phyloP scores from a whole-genome alignment of 495 filamentous ascomycete species.

The Xylaria venustula region DNA sequence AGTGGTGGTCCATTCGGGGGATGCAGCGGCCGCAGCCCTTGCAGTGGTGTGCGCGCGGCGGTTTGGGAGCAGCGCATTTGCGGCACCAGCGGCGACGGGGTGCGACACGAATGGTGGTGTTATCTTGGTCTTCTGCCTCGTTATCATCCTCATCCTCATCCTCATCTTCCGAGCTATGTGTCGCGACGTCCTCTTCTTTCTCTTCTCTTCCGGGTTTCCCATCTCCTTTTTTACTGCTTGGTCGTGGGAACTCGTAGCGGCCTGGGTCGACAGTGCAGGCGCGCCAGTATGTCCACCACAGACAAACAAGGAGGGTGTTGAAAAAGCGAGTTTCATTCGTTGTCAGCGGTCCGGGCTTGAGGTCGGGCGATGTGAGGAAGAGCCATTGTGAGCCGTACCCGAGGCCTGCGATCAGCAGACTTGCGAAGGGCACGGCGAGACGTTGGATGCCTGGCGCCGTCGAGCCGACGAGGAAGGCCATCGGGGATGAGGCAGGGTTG shows the following conservation, averaged over 20 bases:
- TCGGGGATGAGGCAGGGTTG: background rate
- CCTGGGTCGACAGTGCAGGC: slow-evolving; percentile 80
- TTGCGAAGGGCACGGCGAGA: slow-evolving; percentile 68
- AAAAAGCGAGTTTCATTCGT: slow-evolving; percentile 61
- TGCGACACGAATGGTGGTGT: slow-evolving; percentile 16
- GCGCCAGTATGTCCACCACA: slow-evolving; percentile 78
- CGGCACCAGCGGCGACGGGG: slow-evolving; percentile 65
- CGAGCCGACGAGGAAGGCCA: slow-evolving; percentile 31
- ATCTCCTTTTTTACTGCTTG: slow-evolving; percentile 5
- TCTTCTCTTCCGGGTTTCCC: slow-evolving; percentile 14
- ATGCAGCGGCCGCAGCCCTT: slow-evolving; percentile 85
- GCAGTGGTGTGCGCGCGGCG: slow-evolving; percentile 90
- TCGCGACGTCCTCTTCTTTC: background rate
- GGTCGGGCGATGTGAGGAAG: slow-evolving; percentile 58
- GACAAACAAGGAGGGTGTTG: slow-evolving; percentile 68
- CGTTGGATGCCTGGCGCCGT: slow-evolving; percentile 32
- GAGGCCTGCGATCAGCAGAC: slow-evolving; percentile 69
- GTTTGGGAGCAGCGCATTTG: slow-evolving; percentile 80
- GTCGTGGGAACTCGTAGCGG: slow-evolving; percentile 40
- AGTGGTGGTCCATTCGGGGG: slow-evolving; percentile 98
- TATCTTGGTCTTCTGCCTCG: slow-evolving; percentile 6
- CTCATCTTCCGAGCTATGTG: slow-evolving; percentile 14
- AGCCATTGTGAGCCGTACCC: slow-evolving; percentile 82
- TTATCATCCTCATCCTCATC: slow-evolving; percentile 6
- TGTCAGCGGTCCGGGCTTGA: slow-evolving; percentile 68